A percentile compares a stretch with the other conserved stretches of the same genome.
phyloP scores from a whole-genome alignment of 345 rosid species.

The Raphanus sativus region DNA sequence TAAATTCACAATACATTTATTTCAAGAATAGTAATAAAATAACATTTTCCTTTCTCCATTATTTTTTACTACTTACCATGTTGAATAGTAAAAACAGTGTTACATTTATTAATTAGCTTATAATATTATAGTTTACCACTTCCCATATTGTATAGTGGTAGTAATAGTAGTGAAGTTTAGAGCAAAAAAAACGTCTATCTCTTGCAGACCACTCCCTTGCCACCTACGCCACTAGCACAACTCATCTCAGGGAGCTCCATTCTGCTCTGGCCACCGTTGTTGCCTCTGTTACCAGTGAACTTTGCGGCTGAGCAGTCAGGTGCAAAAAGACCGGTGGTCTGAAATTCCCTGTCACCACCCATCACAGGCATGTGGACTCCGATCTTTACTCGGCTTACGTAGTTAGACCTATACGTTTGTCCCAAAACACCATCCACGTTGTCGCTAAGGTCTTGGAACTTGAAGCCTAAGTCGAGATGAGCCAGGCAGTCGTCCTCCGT shows the following conservation, averaged over 20 bases:
- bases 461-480: constrained; percentile 67
- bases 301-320: constrained; percentile 51
- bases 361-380: constrained; percentile 64
- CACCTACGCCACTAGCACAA: constrained; percentile 50
- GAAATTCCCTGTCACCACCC: constrained; percentile 60
- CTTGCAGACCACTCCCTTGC: constrained; percentile 58
- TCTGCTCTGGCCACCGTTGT: background rate
- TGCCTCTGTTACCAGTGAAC: constrained; percentile 30
- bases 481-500: constrained; percentile 62
- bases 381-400: constrained; percentile 57
- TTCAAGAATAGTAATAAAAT: background rate
- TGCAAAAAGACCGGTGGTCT: constrained; percentile 49
- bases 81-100: background rate
- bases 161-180: background rate
- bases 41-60: background rate
- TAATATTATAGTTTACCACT: background rate
- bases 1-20: background rate
- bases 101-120: background rate
- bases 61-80: no score
- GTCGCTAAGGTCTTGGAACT: constrained; percentile 49
- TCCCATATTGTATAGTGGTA: background rate
- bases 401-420: constrained; percentile 53
- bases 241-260: constrained; percentile 42
- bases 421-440: constrained; percentile 61
- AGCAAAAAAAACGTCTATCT: constrained; percentile 33